Percentiles rank a stretch among this genome's conserved stretches.
These are phyloP conservation scores for Colletotrichum caudatum DNA, from an alignment of 2,329 filamentous ascomycete species.

Conservation along the genomic window DNA sequence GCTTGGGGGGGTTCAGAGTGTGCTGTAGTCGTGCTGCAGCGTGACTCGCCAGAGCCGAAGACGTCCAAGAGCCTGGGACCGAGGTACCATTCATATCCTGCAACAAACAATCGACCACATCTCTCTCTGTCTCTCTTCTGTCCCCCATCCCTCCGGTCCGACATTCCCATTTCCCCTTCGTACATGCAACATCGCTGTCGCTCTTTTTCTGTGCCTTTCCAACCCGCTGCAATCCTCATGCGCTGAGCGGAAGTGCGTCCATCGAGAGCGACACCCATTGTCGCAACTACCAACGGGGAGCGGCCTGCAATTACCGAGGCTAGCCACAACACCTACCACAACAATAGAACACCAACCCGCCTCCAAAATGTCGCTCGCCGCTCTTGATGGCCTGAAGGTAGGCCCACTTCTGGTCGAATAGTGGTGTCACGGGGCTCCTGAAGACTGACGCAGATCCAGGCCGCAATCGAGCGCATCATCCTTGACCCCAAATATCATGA, in stretches of 20 bases:
- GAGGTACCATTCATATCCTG: conserved; percentile 25
- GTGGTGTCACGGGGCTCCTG: too few relatives aligned
- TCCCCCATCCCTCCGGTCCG: conserved; percentile 11
- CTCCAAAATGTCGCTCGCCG: conserved; percentile 37
- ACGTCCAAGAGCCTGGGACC: conserved; percentile 22
- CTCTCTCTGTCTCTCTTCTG: conserved; percentile 5
- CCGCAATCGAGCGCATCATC: conserved; percentile 78
- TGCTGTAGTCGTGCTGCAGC: conserved; percentile 22
- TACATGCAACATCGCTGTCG: not conserved
- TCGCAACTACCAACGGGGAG: conserved; percentile 1
- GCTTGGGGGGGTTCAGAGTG: conserved; percentile 12
- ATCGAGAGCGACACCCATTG: conserved; percentile 22
- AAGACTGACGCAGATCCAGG: conserved; percentile 57
- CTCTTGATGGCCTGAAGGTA: conserved; percentile 41
- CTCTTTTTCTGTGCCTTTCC: conserved; percentile 5
- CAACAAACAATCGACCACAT: conserved; percentile 1
- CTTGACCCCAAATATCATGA: conserved; percentile 89
- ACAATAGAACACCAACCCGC: not conserved
- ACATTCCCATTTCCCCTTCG: not conserved
- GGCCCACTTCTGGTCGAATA: not conserved
- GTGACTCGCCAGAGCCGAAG: conserved; percentile 38
- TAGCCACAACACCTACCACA: conserved; percentile 21
- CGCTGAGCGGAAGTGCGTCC: conserved; percentile 19
- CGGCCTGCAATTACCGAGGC: conserved; percentile 37
- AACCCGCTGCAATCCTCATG: conserved; percentile 20